These are phyloP conservation scores for Vachellia pachyceras DNA, from an alignment of 306 rosid genomes.

Conservation along the genomic window DNA sequence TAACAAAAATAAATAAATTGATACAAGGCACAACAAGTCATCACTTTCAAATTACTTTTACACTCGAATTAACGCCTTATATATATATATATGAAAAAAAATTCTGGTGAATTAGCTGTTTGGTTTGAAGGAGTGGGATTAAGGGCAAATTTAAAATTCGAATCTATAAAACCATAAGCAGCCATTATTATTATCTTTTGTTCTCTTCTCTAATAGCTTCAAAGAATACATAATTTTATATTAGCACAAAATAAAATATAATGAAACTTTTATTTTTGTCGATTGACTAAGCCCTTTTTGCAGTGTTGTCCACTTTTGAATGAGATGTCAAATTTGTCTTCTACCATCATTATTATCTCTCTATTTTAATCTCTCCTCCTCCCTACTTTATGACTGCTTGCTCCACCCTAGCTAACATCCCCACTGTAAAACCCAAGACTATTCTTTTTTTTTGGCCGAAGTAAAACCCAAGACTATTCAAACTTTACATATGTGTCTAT, in stretches of 20 bases:
- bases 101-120: too few relatives aligned
- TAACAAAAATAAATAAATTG: too few relatives aligned
- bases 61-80: too few relatives aligned
- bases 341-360: constrained; percentile 50
- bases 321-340: constrained; percentile 48
- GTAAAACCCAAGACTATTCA: constrained; percentile 23
- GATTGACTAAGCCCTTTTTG: not conserved
- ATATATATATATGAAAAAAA: too few relatives aligned
- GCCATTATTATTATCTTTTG: not conserved
- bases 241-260: not conserved
- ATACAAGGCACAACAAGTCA: too few relatives aligned
- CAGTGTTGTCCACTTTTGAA: constrained; percentile 34
- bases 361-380: constrained; percentile 31
- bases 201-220: not conserved
- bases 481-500: not conserved
- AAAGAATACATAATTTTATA: not conserved
- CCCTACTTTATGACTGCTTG: constrained; percentile 23
- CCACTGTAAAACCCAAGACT: constrained; percentile 3
- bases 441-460: too few relatives aligned
- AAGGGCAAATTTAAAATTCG: too few relatives aligned
- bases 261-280: not conserved
- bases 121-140: too few relatives aligned
- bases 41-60: too few relatives aligned
- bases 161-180: too few relatives aligned
- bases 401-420: constrained; percentile 22